phyloP scores from a whole-genome alignment of 1,139 yeast species.

The Blastobotrys arbuscula region DNA sequence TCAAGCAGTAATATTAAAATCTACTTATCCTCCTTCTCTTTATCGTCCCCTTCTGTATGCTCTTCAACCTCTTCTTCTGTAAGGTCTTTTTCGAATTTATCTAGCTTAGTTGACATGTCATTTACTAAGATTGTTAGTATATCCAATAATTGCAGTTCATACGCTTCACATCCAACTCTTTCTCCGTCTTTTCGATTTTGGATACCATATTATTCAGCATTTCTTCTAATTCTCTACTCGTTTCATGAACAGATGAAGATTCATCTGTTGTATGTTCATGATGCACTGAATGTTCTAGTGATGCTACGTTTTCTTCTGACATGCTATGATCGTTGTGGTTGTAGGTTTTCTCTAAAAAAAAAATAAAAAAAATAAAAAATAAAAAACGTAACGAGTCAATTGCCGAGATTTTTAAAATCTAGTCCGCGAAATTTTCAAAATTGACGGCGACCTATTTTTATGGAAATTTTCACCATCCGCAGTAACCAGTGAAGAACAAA shows the following conservation, averaged over 20 bases:
- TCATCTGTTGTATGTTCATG: constrained; percentile 6
- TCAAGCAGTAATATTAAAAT: too few species aligned
- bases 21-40: neutral
- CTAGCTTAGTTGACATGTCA: constrained; percentile 11
- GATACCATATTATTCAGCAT: constrained; percentile 15
- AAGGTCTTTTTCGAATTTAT: constrained; percentile 13
- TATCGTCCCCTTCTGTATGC: neutral
- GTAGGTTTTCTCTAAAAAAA: neutral
- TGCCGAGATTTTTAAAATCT: too few species aligned
- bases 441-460: too few species aligned
- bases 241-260: constrained; percentile 16
- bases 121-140: constrained; percentile 11
- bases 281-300: constrained; percentile 9
- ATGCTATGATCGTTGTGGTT: neutral
- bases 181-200: constrained; percentile 15
- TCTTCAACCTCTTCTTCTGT: constrained; percentile 1
- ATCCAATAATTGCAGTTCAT: neutral
- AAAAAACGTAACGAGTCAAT: too few species aligned
- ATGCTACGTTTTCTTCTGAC: constrained; percentile 8
- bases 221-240: constrained; percentile 19
- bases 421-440: too few species aligned
- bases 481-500: too few species aligned
- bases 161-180: constrained; percentile 19
- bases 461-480: too few species aligned
- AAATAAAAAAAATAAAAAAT: neutral